Conservation (phyloP, 176 grass and related monocot species). For the Guadua angustifolia region DNA sequence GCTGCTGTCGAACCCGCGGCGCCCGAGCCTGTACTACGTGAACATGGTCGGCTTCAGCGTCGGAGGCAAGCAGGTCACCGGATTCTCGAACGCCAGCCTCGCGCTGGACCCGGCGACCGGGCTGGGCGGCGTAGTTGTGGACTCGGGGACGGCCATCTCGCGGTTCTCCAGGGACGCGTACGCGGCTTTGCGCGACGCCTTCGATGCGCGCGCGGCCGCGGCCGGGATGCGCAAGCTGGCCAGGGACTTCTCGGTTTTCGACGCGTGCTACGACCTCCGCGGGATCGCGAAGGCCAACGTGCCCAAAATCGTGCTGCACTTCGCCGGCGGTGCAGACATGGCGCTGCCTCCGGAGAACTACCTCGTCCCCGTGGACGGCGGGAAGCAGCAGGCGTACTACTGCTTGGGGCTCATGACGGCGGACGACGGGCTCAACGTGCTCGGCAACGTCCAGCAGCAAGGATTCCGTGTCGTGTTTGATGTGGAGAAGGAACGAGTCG, state of each 20-base stretch:
- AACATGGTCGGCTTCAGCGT: slow-evolving; percentile 68
- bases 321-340: slow-evolving; percentile 59
- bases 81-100: slow-evolving; percentile 46
- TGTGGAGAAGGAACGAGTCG: slow-evolving; percentile 52
- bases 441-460: slow-evolving; percentile 87
- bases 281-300: slow-evolving; percentile 21
- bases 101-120: slow-evolving; percentile 55
- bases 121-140: slow-evolving; percentile 71
- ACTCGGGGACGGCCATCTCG: slow-evolving; percentile 71
- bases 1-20: slow-evolving; percentile 55
- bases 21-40: slow-evolving; percentile 62
- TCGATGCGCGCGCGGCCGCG: slow-evolving; percentile 39
- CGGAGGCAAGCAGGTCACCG: slow-evolving; percentile 43
- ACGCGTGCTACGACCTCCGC: slow-evolving; percentile 73
- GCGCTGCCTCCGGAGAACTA: slow-evolving; percentile 67
- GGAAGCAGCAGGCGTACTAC: slow-evolving; percentile 30
- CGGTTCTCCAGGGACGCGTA: slow-evolving; percentile 44
- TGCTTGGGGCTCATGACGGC: slow-evolving; percentile 63
- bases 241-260: slow-evolving; percentile 54
- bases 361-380: slow-evolving; percentile 55
- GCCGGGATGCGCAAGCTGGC: slow-evolving; percentile 44
- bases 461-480: slow-evolving; percentile 77
- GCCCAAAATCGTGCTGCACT: slow-evolving; percentile 58
- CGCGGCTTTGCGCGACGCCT: slow-evolving; percentile 61
- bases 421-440: slow-evolving; percentile 57